Evolutionary conservation across 2,329 filamentous ascomycete species (phyloP), one percentile per base, ranked within the genome.

Genomic region (Xylariales sp.): DNA sequence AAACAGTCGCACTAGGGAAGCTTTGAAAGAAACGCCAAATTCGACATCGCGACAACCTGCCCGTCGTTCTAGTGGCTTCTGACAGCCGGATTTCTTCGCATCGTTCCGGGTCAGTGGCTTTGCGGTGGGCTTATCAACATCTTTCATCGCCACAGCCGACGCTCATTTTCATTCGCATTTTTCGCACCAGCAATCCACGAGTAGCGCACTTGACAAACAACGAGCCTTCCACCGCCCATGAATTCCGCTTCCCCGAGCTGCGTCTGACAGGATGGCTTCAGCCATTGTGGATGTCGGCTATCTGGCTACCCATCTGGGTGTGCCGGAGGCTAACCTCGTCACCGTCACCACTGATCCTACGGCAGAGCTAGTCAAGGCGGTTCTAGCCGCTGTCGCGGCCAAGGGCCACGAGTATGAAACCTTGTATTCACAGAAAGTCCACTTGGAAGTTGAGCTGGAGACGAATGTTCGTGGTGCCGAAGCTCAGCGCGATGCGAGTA

Each of bases 371-470:
- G 85, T 96, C 50, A 75, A 78, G 44, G 71, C 78, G 31, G 73
- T 98, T 39, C 75, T 98, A 29, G 73, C 79, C 47, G 83, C 86
- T 19, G 78, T 97, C 40, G 77, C 83, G 18, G 69, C 71, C 21
- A 95, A 93, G 62, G 88, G 87, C 25, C 86, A 83, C 54, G 88
- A 95, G 55, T 84, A 80, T 54, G 88, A 95, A 59, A 77, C 82
- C 28, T 68, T 95, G 29, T 88, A 84, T 54, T 84, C 91, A 8
- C 87, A 95, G 50, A 97, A 96, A 67, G 75, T 96, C 32, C 84
- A 88, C 51, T 71, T 87, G 33, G 88, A 95, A 55, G 93, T 98
- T 32, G 90, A 97, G 69, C 77, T 97, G 6, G 93, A 98, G 62
- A 93, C 88, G 63, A 85, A 84, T 14, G 84, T 95, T 35, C 84